Evolutionary conservation across 2,329 filamentous ascomycete species (phyloP).

Genomic region (Emmonsiellopsis sp.): DNA sequence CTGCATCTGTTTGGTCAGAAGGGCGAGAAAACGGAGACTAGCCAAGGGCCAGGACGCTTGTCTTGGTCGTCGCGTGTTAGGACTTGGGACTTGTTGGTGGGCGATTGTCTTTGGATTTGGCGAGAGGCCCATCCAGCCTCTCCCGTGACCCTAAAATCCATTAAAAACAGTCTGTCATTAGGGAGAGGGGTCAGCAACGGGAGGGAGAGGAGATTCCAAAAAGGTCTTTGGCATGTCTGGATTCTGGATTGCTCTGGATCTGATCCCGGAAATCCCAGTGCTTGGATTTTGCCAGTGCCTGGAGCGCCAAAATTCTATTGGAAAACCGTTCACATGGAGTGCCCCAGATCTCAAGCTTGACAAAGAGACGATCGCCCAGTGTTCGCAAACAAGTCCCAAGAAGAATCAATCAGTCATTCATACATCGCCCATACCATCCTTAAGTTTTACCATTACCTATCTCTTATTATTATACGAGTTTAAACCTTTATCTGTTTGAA

Average conservation of each 20-base stretch:
- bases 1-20: not conserved
- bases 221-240: not conserved
- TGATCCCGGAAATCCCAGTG: not conserved
- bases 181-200: constrained; percentile 2
- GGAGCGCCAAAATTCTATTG: not conserved
- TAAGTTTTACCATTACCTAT: not conserved
- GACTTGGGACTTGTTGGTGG: not conserved
- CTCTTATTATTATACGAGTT: constrained; percentile 1
- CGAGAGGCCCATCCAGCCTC: constrained; percentile 25
- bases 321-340: not conserved
- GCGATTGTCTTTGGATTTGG: constrained; percentile 9
- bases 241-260: constrained; percentile 4
- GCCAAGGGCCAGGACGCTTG: constrained; percentile 4
- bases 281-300: not conserved
- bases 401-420: not conserved
- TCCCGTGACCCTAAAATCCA: constrained; percentile 14
- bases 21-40: not conserved
- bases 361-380: constrained; percentile 5
- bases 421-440: not conserved
- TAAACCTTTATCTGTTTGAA: constrained; percentile 3
- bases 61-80: constrained; percentile 4
- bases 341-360: constrained; percentile 3
- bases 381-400: constrained; percentile 1
- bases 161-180: constrained; percentile 3
- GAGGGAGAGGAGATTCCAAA: not conserved